These are phyloP conservation scores for Clarireedia homoeocarpa DNA, from an alignment of 2,329 filamentous ascomycete species.

Conservation along the genomic window DNA sequence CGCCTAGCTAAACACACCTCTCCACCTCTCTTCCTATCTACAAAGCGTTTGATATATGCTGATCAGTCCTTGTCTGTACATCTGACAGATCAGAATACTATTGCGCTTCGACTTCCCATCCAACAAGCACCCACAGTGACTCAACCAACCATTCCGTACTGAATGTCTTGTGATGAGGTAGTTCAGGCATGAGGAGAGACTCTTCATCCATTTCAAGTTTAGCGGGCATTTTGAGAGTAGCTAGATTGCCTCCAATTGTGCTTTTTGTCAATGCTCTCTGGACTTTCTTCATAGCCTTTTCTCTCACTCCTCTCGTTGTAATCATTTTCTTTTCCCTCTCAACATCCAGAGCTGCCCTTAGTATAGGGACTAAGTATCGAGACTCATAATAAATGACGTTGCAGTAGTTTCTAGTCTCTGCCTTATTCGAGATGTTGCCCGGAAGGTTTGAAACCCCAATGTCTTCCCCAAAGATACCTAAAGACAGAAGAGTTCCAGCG, in stretches of 20 bases:
- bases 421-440: neutral
- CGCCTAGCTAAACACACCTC: too few species aligned
- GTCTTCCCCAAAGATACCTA: neutral
- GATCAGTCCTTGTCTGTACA: too few species aligned
- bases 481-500: neutral
- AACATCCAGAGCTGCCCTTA: neutral
- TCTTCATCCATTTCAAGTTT: slow-evolving; percentile 5
- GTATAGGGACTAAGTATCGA: neutral
- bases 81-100: too few species aligned
- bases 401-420: neutral
- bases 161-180: neutral
- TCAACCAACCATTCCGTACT: slow-evolving; percentile 14
- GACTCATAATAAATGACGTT: neutral
- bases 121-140: slow-evolving; percentile 11
- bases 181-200: neutral
- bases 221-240: slow-evolving; percentile 15
- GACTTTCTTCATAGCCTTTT: slow-evolving; percentile 10
- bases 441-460: neutral
- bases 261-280: slow-evolving; percentile 22
- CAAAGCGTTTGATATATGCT: too few species aligned
- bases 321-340: neutral
- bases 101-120: slow-evolving; percentile 14
- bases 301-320: neutral
- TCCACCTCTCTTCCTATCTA: too few species aligned
- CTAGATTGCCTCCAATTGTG: slow-evolving; percentile 16